Conservation (phyloP, 169 alveolate genomes). For the Plasmodium chabaudi region DNA sequence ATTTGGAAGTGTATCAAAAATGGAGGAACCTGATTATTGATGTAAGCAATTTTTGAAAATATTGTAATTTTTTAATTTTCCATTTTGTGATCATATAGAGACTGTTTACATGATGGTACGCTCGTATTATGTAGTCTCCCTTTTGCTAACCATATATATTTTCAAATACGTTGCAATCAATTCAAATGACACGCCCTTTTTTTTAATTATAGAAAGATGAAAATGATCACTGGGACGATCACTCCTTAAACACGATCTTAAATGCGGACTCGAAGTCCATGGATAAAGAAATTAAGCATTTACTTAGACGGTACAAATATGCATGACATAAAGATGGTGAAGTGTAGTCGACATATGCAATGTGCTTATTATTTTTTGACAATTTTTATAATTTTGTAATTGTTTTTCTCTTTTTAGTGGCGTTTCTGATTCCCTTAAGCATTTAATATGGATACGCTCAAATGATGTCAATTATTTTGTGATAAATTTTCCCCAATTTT, state of each 20-base stretch:
- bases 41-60: slow-evolving; percentile 4
- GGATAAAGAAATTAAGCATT: slow-evolving; percentile 47
- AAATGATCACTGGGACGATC: slow-evolving; percentile 55
- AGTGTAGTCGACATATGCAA: neutral
- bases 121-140: neutral
- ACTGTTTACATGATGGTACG: neutral
- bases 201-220: slow-evolving; percentile 39
- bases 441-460: slow-evolving; percentile 54
- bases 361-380: neutral
- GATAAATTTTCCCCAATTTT: slow-evolving; percentile 62
- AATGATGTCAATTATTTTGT: slow-evolving; percentile 63
- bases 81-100: neutral
- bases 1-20: slow-evolving; percentile 59
- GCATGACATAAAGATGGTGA: neutral
- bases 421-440: slow-evolving; percentile 56
- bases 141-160: neutral
- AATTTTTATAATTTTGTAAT: neutral
- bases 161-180: too few relatives aligned
- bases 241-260: slow-evolving; percentile 25
- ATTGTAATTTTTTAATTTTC: neutral
- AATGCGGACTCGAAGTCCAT: slow-evolving; percentile 54
- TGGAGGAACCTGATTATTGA: slow-evolving; percentile 65
- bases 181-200: neutral
- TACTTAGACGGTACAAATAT: slow-evolving; percentile 37
- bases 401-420: slow-evolving; percentile 18